Base-by-base conservation (phyloP, 768 basidiomycete species). In the Russula compacta region DNA sequence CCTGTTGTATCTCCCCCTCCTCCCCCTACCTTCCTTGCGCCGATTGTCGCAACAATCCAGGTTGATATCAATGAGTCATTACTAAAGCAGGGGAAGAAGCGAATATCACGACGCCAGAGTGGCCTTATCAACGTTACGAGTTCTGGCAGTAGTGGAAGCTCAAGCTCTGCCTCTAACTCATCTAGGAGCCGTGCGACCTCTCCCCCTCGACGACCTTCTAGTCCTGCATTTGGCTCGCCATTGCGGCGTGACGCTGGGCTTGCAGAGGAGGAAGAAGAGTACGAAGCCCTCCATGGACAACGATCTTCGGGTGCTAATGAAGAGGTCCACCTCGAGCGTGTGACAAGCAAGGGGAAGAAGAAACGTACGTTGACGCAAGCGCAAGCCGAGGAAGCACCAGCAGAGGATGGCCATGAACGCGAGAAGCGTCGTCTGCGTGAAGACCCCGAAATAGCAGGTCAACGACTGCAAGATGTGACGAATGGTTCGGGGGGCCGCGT, bases 151-250 rank as follows among this genome's bases (percentile, higher is more conserved):
- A 56, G 57, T 35, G 56, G 39, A 35, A 43, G 66, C 57, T 74
- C 59, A 71, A 79, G 67, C 64, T 73, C 63, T 67, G 69, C 60
- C 38, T 69, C 65, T 54, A 71, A 58, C 10, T 70, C 69, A 11
- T 47, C 68, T 33, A 63, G 61, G 39, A 64, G 72, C 61, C 61
- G 53, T 59, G 72, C 72, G 15, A 76, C 76, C 14, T 66, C 77
- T 24, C 68, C 78, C 24, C 76, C 76, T 17, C 83, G 79, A 9
- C 78, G 85, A 59, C 80, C 83, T 29, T 76, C 82, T 1, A 88
- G 86, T 64, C 87, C 86, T 3, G 84, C 84, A 1, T 83, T 85
- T 65, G 86, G 84, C 6, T 85, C 83, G 2, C 84, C 85, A 35
- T 66, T 76, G 21, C 78, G 82, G 48, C 72, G 79, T 64, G 78